Conservation (phyloP, 257 asterid genomes). For the Parsonsia alboflavescens region DNA sequence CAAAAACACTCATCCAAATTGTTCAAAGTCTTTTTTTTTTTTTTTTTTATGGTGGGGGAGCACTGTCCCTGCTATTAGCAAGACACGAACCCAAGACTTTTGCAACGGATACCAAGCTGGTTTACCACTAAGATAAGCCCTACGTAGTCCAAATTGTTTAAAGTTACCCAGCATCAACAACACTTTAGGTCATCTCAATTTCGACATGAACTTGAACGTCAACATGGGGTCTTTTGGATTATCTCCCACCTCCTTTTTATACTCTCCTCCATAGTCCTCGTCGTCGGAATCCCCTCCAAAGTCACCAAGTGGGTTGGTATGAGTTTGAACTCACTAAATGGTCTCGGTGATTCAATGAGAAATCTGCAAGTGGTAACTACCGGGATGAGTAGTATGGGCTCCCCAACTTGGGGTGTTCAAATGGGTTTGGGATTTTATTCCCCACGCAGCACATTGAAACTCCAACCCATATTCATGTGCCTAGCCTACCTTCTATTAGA, state of each 20-base stretch:
- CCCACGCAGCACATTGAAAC: slow-evolving; percentile 41
- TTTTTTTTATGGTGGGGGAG: too few species aligned
- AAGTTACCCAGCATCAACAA: too few species aligned
- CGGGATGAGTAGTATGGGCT: slow-evolving; percentile 36
- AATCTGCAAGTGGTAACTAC: slow-evolving; percentile 46
- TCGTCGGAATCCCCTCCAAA: slow-evolving; percentile 51
- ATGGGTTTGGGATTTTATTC: slow-evolving; percentile 44
- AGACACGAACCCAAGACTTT: too few species aligned
- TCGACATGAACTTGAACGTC: slow-evolving; percentile 15
- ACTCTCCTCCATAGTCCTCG: slow-evolving; percentile 52
- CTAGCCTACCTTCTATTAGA: too few species aligned
- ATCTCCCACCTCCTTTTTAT: slow-evolving; percentile 26
- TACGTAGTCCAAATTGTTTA: too few species aligned
- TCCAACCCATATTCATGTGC: slow-evolving; percentile 50
- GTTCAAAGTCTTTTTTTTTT: too few species aligned
- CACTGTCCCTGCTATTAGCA: too few species aligned
- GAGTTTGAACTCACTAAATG: slow-evolving; percentile 40
- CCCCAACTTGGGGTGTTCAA: slow-evolving; percentile 51
- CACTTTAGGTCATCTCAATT: slow-evolving; percentile 21
- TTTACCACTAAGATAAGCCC: too few species aligned
- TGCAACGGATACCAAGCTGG: too few species aligned
- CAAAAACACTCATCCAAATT: too few species aligned
- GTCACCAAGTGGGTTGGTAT: slow-evolving; percentile 42
- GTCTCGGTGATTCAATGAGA: slow-evolving; percentile 59
- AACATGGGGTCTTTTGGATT: slow-evolving; percentile 22